A percentile compares a stretch with the other conserved stretches of the same genome.
Evolutionary conservation across 2,329 filamentous ascomycete species (phyloP).

Genomic region (Pseudogymnoascus sp.): DNA sequence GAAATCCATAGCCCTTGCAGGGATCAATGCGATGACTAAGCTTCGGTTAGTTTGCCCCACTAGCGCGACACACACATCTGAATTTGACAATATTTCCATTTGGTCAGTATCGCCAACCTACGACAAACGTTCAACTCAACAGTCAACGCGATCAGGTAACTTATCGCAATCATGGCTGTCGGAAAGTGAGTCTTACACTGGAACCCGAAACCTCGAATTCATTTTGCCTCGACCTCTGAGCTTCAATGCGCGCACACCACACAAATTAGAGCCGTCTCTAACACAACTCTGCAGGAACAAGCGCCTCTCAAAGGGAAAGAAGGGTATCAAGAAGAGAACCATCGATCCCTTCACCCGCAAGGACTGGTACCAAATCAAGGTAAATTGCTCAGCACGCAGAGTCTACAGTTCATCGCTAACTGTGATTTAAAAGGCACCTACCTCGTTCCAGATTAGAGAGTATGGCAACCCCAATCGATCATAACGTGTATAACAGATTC

Average conservation of each 20-base stretch:
- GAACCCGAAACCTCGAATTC: conserved; percentile 9
- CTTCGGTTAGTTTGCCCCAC: conserved; percentile 9
- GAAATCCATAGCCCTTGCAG: conserved; percentile 1
- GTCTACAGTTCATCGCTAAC: conserved; percentile 20
- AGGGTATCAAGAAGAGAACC: conserved; percentile 99
- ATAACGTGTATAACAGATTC: conserved; percentile 14
- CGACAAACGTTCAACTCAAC: conserved; percentile 16
- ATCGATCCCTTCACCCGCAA: conserved; percentile 96
- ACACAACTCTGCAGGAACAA: conserved; percentile 67
- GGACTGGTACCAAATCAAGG: conserved; percentile 98
- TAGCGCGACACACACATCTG: conserved; percentile 9
- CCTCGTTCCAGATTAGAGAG: conserved; percentile 94
- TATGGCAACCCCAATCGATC: conserved; percentile 37
- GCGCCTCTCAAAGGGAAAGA: conserved; percentile 99
- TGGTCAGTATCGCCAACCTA: conserved; percentile 9
- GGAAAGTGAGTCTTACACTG: conserved; percentile 53
- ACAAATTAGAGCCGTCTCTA: conserved; percentile 18
- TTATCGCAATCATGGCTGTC: conserved; percentile 69
- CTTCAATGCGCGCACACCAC: not conserved
- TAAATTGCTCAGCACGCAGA: conserved; percentile 31
- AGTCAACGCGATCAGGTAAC: conserved; percentile 24
- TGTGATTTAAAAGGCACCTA: conserved; percentile 59
- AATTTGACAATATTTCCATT: conserved; percentile 10
- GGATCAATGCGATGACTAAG: conserved; percentile 3
- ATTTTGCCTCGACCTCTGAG: conserved; percentile 14